Evolutionary conservation across 345 rosid genomes (phyloP), one percentile per base, ranked within the genome.

Genomic region (Gossypium turneri): DNA sequence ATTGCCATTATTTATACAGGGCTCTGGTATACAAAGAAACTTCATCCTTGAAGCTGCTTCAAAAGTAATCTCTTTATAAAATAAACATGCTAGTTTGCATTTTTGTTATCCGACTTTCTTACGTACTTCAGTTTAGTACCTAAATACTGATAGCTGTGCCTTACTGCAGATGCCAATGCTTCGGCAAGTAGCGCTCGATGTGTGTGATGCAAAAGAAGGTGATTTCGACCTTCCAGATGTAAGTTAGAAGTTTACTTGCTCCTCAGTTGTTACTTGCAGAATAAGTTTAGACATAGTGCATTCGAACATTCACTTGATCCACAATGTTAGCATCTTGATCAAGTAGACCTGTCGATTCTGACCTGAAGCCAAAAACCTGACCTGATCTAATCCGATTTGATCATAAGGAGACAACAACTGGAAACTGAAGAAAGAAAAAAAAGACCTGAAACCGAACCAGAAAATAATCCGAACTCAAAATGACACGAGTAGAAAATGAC

Each of bases 131-230:
- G 52, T 78, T 71, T 41, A 48, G 27, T 27, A 64, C 16, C 19
- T 64, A 27, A 67, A 62, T 8, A 24, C 55, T 25, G 43, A 72
- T 70, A 67, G 17, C 47, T 25, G 3, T 55, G 45, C 64, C 45
- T 67, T 63, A 78, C 43, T 17, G 22, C 86, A 93, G 97, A 58
- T 93, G 82, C 92, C 90, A 9, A 79, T 87, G 91, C 94, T 93
- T 25, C 89, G 94, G 25, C 82, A 77, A 50, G 38, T 91, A 70
- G 86, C 93, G 20, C 63, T 88, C 51, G 98, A 93, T 76, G 38
- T 80, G 60, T 93, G 98, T 75, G 98, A 93, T 82, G 90, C 91
- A 62, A 77, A 68, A 55, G 97, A 88, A 75, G 91, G 93, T 17
- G 82, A 82, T 7, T 91, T 85, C 12, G 88, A 89, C 74, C 67